Percentiles rank a stretch among this genome's conserved stretches.
phyloP scores from a whole-genome alignment of 148 eudicot genomes.

The Cornus kousa region DNA sequence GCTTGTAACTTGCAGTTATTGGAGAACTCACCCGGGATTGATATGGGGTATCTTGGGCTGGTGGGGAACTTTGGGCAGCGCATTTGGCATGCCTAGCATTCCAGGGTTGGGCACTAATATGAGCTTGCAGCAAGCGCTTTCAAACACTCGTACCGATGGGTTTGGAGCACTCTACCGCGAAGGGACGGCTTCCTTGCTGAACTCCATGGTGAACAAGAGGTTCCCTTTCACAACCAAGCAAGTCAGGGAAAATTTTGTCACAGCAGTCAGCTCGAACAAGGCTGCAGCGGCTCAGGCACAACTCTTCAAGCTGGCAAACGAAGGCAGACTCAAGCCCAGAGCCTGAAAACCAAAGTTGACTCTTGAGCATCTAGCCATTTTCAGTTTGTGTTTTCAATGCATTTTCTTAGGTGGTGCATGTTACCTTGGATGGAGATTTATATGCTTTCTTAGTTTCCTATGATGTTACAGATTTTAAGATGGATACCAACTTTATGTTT shows the following conservation, averaged over 20 bases:
- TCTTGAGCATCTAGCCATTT: constrained; percentile 6
- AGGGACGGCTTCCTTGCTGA: constrained; percentile 80
- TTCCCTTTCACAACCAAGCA: constrained; percentile 68
- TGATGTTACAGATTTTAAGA: constrained; percentile 7
- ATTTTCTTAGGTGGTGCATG: constrained; percentile 5
- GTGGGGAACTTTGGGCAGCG: constrained; percentile 67
- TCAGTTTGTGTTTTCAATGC: constrained; percentile 1
- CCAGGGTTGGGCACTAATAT: constrained; percentile 51
- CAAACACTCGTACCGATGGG: constrained; percentile 57
- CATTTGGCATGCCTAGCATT: constrained; percentile 42
- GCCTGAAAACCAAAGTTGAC: constrained; percentile 11
- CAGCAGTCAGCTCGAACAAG: constrained; percentile 53
- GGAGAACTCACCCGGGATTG: constrained; percentile 71
- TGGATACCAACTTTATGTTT: constrained; percentile 14
- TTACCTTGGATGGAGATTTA: not conserved
- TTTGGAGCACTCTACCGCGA: constrained; percentile 75
- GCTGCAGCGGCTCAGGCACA: constrained; percentile 75
- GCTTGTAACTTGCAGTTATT: constrained; percentile 49
- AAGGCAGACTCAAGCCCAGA: constrained; percentile 51
- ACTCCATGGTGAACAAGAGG: constrained; percentile 57
- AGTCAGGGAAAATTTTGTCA: constrained; percentile 54
- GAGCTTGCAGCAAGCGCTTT: constrained; percentile 61
- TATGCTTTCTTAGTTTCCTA: constrained; percentile 8
- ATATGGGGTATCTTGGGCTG: constrained; percentile 72
- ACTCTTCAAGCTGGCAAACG: constrained; percentile 82